phyloP scores from a whole-genome alignment of 2,329 filamentous ascomycete genomes.

The Biscogniauxia mediterranea region DNA sequence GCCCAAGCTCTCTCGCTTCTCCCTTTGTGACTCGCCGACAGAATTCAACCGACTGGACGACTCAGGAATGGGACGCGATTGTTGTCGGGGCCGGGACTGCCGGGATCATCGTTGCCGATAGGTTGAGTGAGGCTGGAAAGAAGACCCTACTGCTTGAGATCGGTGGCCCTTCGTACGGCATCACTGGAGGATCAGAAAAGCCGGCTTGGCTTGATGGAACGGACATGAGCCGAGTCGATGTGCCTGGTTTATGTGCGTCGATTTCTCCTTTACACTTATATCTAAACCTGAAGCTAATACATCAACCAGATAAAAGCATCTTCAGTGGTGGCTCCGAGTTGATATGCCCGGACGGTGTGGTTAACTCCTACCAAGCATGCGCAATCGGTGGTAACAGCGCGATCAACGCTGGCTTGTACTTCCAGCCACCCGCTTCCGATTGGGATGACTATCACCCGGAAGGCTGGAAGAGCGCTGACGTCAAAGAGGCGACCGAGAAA shows the following conservation, averaged over 20 bases:
- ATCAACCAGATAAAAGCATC: conserved; percentile 43
- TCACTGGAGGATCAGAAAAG: conserved; percentile 45
- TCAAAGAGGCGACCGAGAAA: conserved; percentile 43
- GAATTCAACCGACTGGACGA: conserved; percentile 23
- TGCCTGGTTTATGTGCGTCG: conserved; percentile 47
- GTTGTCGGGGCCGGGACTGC: conserved; percentile 51
- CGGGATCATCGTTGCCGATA: conserved; percentile 51
- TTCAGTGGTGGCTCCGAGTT: conserved; percentile 42
- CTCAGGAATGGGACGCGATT: conserved; percentile 36
- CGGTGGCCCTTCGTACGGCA: conserved; percentile 48
- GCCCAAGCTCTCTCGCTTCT: conserved; percentile 12
- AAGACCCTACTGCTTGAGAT: conserved; percentile 52
- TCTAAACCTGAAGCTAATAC: conserved; percentile 9
- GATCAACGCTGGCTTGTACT: conserved; percentile 54
- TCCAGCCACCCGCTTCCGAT: conserved; percentile 51
- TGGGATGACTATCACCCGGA: conserved; percentile 49
- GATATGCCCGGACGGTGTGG: conserved; percentile 38
- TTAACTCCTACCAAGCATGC: conserved; percentile 47
- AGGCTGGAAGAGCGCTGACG: conserved; percentile 51
- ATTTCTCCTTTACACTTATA: not conserved
- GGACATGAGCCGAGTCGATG: conserved; percentile 49
- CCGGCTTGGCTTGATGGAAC: conserved; percentile 49
- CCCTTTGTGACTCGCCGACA: conserved; percentile 8
- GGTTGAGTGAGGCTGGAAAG: conserved; percentile 50
- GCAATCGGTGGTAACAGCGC: conserved; percentile 51